Base-by-base conservation (phyloP, 1,139 yeast genomes). In the Yamadazyma kanchanaburiensis region DNA sequence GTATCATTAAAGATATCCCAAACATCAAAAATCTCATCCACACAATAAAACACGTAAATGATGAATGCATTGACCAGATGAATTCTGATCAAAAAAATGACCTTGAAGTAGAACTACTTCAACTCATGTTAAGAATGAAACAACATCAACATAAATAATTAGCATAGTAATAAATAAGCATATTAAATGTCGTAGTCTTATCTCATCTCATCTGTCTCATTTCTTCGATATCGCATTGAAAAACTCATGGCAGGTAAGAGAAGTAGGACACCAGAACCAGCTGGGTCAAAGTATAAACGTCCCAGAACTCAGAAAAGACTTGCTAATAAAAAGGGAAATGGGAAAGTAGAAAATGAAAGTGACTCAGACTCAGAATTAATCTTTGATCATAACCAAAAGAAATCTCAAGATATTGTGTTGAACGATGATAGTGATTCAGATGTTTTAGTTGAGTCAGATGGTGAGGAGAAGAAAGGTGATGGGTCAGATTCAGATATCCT, bases 71-170 rank as follows among this genome's bases (percentile, higher is more conserved):
- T n/a, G 3, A 30, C 37, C 4, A 21, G 7, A 24, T 7, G 5
- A 9, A 12, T 4, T 11, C 21, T n/a, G 21, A n/a, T 8, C 52
- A 60, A 18, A 46, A 39, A 29, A 48, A 46, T 32, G 43, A 50
- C 4, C 39, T 64, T 32, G 70, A 65, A 37, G 54, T 67, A 1
- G 43, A 49, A 21, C 39, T 64, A 33, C 64, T 32, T 7, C 11
- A 28, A 10, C 22, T 32, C 15, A 18, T 32, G 22, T 17, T 32
- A 4, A 17, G 19, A 7, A 25, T 29, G 7, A 26, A 24, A 18
- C 22, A 27, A 22, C 20, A 7, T n/a, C n/a, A n/a, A n/a, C n/a
- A n/a, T n/a, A n/a, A n/a, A n/a, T n/a, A n/a, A n/a, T 13, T 31
- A 24, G 12, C 25, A 25, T 2, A 28, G 26, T 6, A 28, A 20